Base-by-base conservation (phyloP, 495 filamentous ascomycete genomes). In the Penicillium fimorum region DNA sequence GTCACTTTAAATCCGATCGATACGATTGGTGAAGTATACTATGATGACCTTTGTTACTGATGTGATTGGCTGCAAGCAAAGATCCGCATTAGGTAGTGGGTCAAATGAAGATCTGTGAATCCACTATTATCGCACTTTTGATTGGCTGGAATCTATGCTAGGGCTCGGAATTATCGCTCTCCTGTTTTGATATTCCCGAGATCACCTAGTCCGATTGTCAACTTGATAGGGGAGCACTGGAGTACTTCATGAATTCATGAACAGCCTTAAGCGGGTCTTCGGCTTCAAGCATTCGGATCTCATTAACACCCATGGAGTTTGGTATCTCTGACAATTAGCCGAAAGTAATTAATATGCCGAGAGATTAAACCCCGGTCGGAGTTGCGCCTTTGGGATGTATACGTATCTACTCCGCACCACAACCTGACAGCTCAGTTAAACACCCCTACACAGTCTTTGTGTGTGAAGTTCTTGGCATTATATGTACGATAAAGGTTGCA, bases 21-120 rank as follows among this genome's bases (percentile, higher is more conserved):
- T 30, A 29, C 47, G 10, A 63, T 63, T 63, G 58, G 57, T 18
- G 40, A 47, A 1, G 9, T 4, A 11, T 18, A 27, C 7, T 4
- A 2, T 58, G 61, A 50, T 64, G 58, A 64, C 61, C 50, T 47
- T 64, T 61, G 5, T 0, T 3, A 12, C 1, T 11, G 11, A 11
- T 20, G 41, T 61, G 61, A 61, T 53, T 64, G 61, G 61, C 12
- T 51, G 41, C n/a, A 24, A 10, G 1, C 5, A 15, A 20, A 8
- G 47, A 59, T 50, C 35, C 24, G n/a, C 35, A 32, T 50, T 45
- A 9, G n/a, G n/a, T 27, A 8, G 53, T 18, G 27, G 27, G 20
- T 40, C 20, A 1, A 35, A 10, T 17, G 35, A 3, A 20, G 29
- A 32, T 47, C 45, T 32, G 6, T 13, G 9, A 11, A 11, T 37